Base-by-base conservation (phyloP, 257 asterid species). In the Datura wrightii region DNA sequence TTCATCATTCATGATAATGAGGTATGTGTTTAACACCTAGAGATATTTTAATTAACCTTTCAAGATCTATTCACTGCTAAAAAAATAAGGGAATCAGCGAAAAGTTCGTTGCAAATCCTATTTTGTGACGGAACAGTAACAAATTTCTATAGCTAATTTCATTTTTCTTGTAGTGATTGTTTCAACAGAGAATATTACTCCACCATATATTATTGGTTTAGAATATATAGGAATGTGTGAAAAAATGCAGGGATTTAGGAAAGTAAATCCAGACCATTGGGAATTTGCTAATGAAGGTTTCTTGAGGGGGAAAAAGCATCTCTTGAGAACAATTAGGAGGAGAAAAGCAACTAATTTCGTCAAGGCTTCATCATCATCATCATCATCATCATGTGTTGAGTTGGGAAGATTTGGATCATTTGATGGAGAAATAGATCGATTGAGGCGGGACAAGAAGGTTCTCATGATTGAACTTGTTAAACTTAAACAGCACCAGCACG, bases 271-370 rank as follows among this genome's bases (percentile, higher is more conserved):
- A 56, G 91, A 90, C 37, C 87, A 82, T 85, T 90, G 93, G 90
- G 93, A 90, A 83, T 90, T 90, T 90, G 90, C 93, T 3, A 85
- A 87, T 86, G 93, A 88, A 86, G 91, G 88, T 71, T 90, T 90
- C 79, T 53, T 89, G 54, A 89, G 90, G 67, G 90, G 92, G 1
- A 79, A 90, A 88, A 89, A 80, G 67, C 87, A 88, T 84, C 88
- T 89, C 5, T 63, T 91, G 70, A 89, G 80, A 56, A 84, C 52
- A 59, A 72, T 91, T 18, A 83, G 85, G 86, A 89, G 93, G 78
- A 89, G 91, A 44, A 89, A 85, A 83, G 55, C 90, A 80, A 76
- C 8, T 87, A 19, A 46, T 46, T 46, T 6, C n/a, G 44, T 11
- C 19, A 76, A 76, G 82, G 5, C 46, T 8, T 14, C 84, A 36